These are phyloP conservation scores for Nigrograna mackinnonii DNA, from an alignment of 2,329 filamentous ascomycete species.

Conservation along the genomic window DNA sequence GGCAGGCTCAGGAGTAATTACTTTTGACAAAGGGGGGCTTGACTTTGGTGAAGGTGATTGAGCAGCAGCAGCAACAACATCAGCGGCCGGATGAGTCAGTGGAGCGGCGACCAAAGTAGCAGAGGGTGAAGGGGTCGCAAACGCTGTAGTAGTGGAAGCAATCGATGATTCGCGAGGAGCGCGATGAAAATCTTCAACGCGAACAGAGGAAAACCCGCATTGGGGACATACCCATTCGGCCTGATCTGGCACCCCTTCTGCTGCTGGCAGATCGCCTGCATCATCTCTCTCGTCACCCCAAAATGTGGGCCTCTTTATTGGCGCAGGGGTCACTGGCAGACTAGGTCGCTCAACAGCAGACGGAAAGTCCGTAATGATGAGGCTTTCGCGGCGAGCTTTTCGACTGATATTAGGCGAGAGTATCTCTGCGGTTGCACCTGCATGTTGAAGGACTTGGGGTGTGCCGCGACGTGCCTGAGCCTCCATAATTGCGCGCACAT, in stretches of 20 bases:
- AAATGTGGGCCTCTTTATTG: slow-evolving; percentile 69
- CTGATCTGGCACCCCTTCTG: slow-evolving; percentile 84
- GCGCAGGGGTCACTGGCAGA: slow-evolving; percentile 87
- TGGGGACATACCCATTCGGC: slow-evolving; percentile 86
- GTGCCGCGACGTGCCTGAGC: slow-evolving; percentile 64
- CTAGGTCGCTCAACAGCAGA: slow-evolving; percentile 81
- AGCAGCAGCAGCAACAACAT: background rate
- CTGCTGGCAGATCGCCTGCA: slow-evolving; percentile 67
- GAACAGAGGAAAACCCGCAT: slow-evolving; percentile 38
- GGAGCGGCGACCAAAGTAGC: slow-evolving; percentile 6
- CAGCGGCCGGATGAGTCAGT: background rate
- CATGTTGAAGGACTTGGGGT: slow-evolving; percentile 40
- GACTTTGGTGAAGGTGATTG: background rate
- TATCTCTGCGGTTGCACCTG: slow-evolving; percentile 29
- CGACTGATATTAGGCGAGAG: slow-evolving; percentile 35
- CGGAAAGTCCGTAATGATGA: slow-evolving; percentile 86
- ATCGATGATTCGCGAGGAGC: slow-evolving; percentile 19
- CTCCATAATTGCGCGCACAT: slow-evolving; percentile 71
- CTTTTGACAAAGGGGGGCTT: slow-evolving; percentile 1
- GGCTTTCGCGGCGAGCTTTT: slow-evolving; percentile 53
- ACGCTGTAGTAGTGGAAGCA: slow-evolving; percentile 18
- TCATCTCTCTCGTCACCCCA: slow-evolving; percentile 66
- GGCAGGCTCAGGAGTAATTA: slow-evolving; percentile 5
- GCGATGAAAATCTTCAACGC: slow-evolving; percentile 31
- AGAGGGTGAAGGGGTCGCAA: slow-evolving; percentile 17